These are phyloP conservation scores for Saccharomyces hybrid DNA, from an alignment of 1,139 yeast genomes.

Conservation along the genomic window DNA sequence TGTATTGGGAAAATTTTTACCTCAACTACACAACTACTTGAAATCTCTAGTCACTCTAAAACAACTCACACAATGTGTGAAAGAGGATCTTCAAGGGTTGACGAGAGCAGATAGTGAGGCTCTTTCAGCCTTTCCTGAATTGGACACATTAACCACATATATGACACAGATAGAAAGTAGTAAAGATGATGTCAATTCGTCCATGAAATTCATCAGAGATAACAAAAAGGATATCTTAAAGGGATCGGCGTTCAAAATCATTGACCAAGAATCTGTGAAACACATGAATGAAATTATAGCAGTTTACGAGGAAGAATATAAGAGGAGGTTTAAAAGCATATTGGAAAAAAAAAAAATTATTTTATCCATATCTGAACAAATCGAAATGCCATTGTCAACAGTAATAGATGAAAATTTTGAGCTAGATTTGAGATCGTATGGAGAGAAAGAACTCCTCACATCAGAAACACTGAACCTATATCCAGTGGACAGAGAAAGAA, in stretches of 20 bases:
- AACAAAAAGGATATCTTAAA: constrained; percentile 21
- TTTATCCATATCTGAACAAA: background rate
- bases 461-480: constrained; percentile 1
- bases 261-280: constrained; percentile 20
- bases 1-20: constrained; percentile 29
- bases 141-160: background rate
- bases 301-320: constrained; percentile 18
- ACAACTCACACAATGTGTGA: constrained; percentile 8
- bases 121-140: background rate
- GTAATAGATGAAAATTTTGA: background rate
- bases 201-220: constrained; percentile 20
- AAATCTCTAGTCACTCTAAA: constrained; percentile 19
- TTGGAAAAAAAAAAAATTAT: background rate
- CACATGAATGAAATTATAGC: constrained; percentile 10
- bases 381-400: background rate
- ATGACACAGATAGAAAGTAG: constrained; percentile 5
- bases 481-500: constrained; percentile 8
- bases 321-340: constrained; percentile 6
- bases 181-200: constrained; percentile 11
- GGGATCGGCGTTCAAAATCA: constrained; percentile 19
- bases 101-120: background rate
- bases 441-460: background rate
- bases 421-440: background rate
- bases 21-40: constrained; percentile 24
- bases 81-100: constrained; percentile 3